A percentile compares a stretch with the other conserved stretches of the same genome.
These are phyloP conservation scores for Fusarium decemcellulare DNA, from an alignment of 2,329 filamentous ascomycete genomes.

Conservation along the genomic window DNA sequence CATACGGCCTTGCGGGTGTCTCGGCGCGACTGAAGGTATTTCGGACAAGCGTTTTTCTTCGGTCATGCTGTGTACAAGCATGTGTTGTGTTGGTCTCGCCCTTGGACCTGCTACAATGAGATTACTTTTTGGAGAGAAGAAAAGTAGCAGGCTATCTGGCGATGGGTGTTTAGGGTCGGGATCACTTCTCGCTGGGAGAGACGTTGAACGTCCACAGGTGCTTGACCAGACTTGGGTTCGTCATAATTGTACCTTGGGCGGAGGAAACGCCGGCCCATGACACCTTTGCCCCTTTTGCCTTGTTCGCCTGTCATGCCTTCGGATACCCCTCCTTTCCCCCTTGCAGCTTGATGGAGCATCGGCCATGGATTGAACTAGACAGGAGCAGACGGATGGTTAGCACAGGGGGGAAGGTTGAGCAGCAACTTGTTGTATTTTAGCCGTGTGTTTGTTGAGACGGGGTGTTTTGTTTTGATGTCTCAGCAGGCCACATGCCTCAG, in stretches of 20 bases:
- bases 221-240: slow-evolving; percentile 45
- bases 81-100: slow-evolving; percentile 19
- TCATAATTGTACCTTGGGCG: slow-evolving; percentile 42
- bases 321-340: slow-evolving; percentile 44
- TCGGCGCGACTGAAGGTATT: slow-evolving; percentile 31
- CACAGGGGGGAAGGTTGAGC: slow-evolving; percentile 45
- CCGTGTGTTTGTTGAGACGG: slow-evolving; percentile 51
- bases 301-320: slow-evolving; percentile 45
- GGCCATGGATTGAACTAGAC: slow-evolving; percentile 51
- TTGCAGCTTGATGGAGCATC: slow-evolving; percentile 50
- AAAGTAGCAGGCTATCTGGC: slow-evolving; percentile 38
- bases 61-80: slow-evolving; percentile 19
- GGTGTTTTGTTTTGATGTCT: slow-evolving; percentile 51
- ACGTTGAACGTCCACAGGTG: slow-evolving; percentile 40
- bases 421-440: slow-evolving; percentile 59
- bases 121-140: slow-evolving; percentile 39
- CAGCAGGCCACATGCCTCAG: slow-evolving; percentile 48
- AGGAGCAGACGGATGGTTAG: slow-evolving; percentile 51
- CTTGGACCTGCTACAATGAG: slow-evolving; percentile 32
- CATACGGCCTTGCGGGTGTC: slow-evolving; percentile 44
- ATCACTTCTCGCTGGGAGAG: slow-evolving; percentile 29
- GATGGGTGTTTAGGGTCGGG: slow-evolving; percentile 33
- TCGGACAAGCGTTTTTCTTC: slow-evolving; percentile 30
- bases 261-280: slow-evolving; percentile 35
- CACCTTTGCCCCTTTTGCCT: slow-evolving; percentile 38